Evolutionary conservation across 2,329 filamentous ascomycete species (phyloP), one percentile per base, ranked within the genome.

Genomic region (Diaporthe citrichinensis): DNA sequence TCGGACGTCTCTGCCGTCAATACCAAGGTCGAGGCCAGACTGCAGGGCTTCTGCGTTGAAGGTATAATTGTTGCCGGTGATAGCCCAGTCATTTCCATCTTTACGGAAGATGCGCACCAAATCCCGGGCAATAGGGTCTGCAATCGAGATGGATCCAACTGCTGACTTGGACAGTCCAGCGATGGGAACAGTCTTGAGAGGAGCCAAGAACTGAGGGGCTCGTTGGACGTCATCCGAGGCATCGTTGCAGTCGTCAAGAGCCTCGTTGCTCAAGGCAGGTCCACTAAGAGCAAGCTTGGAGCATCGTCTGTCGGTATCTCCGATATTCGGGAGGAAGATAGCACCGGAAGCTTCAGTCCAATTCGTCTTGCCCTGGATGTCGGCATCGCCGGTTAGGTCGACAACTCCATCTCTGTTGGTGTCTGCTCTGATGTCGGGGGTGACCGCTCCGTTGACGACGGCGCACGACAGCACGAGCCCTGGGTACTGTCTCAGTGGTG

Each of bases 221-320:
- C 53, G 28, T 34, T 57, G 53, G 28, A 57, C 15, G 53, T 57
- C 53, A 57, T 57, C 53, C 6, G 12, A 57, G 25, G 53, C 53
- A 57, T 57, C 53, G 15, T 57, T 57, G 53, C 53, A 57, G 28
- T 57, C 28, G 53, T 57, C 53, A 57, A 57, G 59, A 46, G 55
- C 55, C 55, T 58, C 55, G 55, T 58, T 36, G 8, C 55, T 58
- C 15, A 58, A 31, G n/a, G 55, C 55, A 23, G 55, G 28, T 31
- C 31, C 55, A 31, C 55, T n/a, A 4, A 58, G 55, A n/a, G 55
- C 28, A 58, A 36, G 55, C 55, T 58, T 58, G 1, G 55, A 58
- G 55, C 55, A 58, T 58, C 55, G 28, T 58, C 31, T 58, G 55
- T 58, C 55, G 17, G 55, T 58, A 23, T 58, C 55, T 58, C 31